phyloP scores from a whole-genome alignment of 345 rosid species.

The Physaria fendleri region DNA sequence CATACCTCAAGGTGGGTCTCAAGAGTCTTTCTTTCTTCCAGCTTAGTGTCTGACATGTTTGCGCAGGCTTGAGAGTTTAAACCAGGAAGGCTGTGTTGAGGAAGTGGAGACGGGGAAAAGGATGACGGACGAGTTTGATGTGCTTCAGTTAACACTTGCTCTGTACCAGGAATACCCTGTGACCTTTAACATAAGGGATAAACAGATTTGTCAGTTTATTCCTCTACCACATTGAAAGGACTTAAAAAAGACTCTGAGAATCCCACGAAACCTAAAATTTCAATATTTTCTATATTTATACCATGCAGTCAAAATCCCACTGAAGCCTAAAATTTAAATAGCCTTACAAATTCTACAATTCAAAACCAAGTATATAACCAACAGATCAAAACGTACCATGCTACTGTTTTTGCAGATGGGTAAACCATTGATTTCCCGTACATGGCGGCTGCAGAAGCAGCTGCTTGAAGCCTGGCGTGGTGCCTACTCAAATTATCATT shows the following conservation, averaged over 20 bases:
- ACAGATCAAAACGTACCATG: slow-evolving; percentile 45
- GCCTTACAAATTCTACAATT: neutral
- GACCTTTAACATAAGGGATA: slow-evolving; percentile 13
- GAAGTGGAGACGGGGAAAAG: neutral
- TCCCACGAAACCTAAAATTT: neutral
- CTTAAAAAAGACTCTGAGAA: neutral
- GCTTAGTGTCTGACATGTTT: slow-evolving; percentile 28
- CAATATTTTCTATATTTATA: neutral
- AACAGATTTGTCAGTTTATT: neutral
- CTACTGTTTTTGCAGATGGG: slow-evolving; percentile 69
- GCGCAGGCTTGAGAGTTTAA: slow-evolving; percentile 9
- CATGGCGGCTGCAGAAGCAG: slow-evolving; percentile 80
- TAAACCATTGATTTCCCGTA: slow-evolving; percentile 84
- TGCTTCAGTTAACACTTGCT: slow-evolving; percentile 9
- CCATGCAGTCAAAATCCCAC: neutral
- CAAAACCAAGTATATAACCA: neutral
- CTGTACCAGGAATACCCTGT: neutral
- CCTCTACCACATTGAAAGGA: neutral
- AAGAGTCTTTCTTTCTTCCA: slow-evolving; percentile 51
- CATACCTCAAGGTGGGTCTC: slow-evolving; percentile 68
- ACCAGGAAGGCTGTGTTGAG: slow-evolving; percentile 7
- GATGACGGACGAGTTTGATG: neutral
- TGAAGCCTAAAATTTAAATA: neutral
- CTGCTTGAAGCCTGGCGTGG: slow-evolving; percentile 86
- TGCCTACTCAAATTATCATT: slow-evolving; percentile 48